Evolutionary conservation across 1,139 yeast species (phyloP).

Genomic region (Yamadazyma diddensiae): DNA sequence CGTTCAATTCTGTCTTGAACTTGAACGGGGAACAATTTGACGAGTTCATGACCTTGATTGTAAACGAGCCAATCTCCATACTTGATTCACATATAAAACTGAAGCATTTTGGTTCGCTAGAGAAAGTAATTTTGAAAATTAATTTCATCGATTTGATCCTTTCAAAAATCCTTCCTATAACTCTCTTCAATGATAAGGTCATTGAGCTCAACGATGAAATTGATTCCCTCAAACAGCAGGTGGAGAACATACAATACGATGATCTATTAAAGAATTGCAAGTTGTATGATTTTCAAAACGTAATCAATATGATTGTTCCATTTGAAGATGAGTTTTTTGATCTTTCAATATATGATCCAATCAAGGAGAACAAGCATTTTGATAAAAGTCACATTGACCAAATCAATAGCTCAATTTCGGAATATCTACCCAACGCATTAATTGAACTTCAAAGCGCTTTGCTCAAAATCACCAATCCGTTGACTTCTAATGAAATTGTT

Average conservation of each 20-base stretch:
- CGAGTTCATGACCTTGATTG: conserved; percentile 33
- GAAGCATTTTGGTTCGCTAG: conserved; percentile 28
- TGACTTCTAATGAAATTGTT: conserved; percentile 53
- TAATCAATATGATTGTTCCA: conserved; percentile 71
- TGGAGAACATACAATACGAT: conserved; percentile 42
- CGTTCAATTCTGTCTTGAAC: conserved; percentile 37
- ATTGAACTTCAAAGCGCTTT: conserved; percentile 59
- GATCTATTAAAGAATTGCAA: conserved; percentile 48
- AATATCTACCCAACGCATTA: conserved; percentile 57
- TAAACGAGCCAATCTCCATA: conserved; percentile 50
- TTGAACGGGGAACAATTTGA: conserved; percentile 31
- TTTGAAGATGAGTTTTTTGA: conserved; percentile 51
- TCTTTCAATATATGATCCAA: conserved; percentile 57
- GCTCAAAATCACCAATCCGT: conserved; percentile 60
- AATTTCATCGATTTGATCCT: conserved; percentile 61
- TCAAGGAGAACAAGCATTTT: conserved; percentile 62
- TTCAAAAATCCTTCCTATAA: conserved; percentile 52
- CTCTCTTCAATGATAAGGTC: conserved; percentile 36
- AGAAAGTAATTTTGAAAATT: conserved; percentile 43
- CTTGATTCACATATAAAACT: conserved; percentile 34
- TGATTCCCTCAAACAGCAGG: conserved; percentile 26
- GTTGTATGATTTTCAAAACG: conserved; percentile 54
- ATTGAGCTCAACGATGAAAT: conserved; percentile 37
- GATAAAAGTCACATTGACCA: conserved; percentile 35
- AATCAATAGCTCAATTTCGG: conserved; percentile 44